phyloP scores from a whole-genome alignment of 805 yeast species.

The Metschnikowia lunata region DNA sequence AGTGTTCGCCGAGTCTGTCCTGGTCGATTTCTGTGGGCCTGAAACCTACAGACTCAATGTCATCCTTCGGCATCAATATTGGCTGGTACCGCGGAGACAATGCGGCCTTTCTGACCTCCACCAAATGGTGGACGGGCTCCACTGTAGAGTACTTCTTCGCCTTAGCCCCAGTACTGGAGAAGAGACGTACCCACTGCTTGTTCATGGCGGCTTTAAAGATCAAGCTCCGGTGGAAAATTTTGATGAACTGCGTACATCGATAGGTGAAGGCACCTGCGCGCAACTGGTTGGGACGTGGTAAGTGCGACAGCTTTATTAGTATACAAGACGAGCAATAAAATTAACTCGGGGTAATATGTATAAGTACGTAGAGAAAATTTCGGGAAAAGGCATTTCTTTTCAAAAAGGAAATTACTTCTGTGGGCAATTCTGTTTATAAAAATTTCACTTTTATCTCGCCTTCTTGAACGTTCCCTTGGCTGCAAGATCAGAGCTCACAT shows the following conservation, averaged over 20 bases:
- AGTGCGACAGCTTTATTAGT: no score
- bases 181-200: slow-evolving; percentile 26
- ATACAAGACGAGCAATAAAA: no score
- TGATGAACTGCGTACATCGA: slow-evolving; percentile 6
- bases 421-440: no score
- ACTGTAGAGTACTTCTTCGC: slow-evolving; percentile 55
- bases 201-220: slow-evolving; percentile 11
- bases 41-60: slow-evolving; percentile 74
- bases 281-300: not conserved
- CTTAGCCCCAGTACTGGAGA: slow-evolving; percentile 47
- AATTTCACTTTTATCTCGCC: no score
- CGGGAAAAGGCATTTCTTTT: no score
- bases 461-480: no score
- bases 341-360: no score
- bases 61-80: slow-evolving; percentile 61
- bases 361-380: no score
- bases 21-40: slow-evolving; percentile 71
- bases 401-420: no score
- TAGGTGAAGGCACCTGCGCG: not conserved
- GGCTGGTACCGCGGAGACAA: slow-evolving; percentile 74
- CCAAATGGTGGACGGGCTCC: slow-evolving; percentile 88
- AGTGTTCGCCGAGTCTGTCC: slow-evolving; percentile 78
- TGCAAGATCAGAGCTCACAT: no score
- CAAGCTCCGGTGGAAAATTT: slow-evolving; percentile 7
- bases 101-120: slow-evolving; percentile 66